Percentiles rank a stretch among this genome's conserved stretches.
Conservation (phyloP, 768 basidiomycete genomes). For the Leccinum aurantiacum region DNA sequence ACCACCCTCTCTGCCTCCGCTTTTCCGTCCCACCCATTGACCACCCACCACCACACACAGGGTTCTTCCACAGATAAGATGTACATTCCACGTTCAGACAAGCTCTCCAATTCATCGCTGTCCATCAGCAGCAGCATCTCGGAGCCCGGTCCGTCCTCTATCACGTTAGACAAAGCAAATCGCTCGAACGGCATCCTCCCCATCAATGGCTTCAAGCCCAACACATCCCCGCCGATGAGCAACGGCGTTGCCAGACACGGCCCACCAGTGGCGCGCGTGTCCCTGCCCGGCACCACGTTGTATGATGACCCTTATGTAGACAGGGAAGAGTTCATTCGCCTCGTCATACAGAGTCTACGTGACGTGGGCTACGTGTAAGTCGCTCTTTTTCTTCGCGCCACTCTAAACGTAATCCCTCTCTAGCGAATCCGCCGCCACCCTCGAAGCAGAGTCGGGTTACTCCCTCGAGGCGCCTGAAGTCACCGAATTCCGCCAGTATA, state of each 20-base stretch:
- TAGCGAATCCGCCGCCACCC: slow-evolving; percentile 84
- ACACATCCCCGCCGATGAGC: slow-evolving; percentile 40
- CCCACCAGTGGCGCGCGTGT: slow-evolving; percentile 55
- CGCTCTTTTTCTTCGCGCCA: slow-evolving; percentile 4
- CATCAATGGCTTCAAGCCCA: slow-evolving; percentile 41
- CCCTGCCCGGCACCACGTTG: slow-evolving; percentile 68
- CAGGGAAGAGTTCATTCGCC: slow-evolving; percentile 86
- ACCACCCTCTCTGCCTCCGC: too few relatives aligned
- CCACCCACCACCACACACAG: slow-evolving; percentile 24
- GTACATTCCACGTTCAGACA: slow-evolving; percentile 54
- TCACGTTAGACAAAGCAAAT: slow-evolving; percentile 34
- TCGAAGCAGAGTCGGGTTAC: slow-evolving; percentile 94
- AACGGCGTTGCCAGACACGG: slow-evolving; percentile 55
- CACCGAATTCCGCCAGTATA: slow-evolving; percentile 73
- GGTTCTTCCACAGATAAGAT: slow-evolving; percentile 42
- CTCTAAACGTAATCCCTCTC: slow-evolving; percentile 14
- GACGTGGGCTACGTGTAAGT: slow-evolving; percentile 81
- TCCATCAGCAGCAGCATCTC: slow-evolving; percentile 45
- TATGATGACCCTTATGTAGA: slow-evolving; percentile 79
- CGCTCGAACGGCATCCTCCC: slow-evolving; percentile 40
- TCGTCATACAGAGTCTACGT: slow-evolving; percentile 85
- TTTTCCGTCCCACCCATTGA: slow-evolving; percentile 17
- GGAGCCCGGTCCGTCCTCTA: slow-evolving; percentile 55
- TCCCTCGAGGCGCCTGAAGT: slow-evolving; percentile 77
- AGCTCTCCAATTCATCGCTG: slow-evolving; percentile 42